Base-by-base conservation (phyloP, 306 rosid species). In the Dalbergia oliveri region DNA sequence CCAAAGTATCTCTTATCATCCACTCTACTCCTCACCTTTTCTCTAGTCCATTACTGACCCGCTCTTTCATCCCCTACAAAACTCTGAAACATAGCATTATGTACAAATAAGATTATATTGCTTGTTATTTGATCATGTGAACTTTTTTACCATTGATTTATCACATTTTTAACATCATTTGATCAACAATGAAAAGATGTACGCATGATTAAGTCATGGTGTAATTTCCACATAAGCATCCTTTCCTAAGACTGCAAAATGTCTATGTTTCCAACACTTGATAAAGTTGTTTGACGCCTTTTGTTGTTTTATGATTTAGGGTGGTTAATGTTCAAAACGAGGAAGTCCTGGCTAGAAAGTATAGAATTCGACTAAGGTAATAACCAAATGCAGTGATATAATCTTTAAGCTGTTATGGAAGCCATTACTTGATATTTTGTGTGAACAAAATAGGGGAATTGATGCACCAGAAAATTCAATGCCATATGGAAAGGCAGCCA, bases 401-500 rank as follows among this genome's bases (percentile, higher is more conserved):
- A 41, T 23, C 34, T 34, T 57, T 18, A 43, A 14, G 56, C 47
- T 77, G 11, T 73, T 14, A 4, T 50, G 74, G 59, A 9, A 77
- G 23, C 9, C 8, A 47, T 19, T 64, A 77, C 65, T 70, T 11
- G 11, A 45, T 76, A 50, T 53, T 4, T 8, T 50, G 16, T 50
- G 16, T 13, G 14, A 66, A 71, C 69, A 10, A 9, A 56, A 83
- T 81, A 95, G 99, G 86, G 99, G 98, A 70, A 91, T 95, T 59
- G 98, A 95, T 83, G 92, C 99, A 10, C 99, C 99, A 31, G 96
- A 95, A 82, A 79, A 93, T 53, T 1, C 56, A 76, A 95, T 95
- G 99, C 96, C 98, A 8, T 95, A 85, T 4, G 98, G 99, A 66
- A 33, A 89, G 76, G 94, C 91, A 77, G 97, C 99, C 12, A 93